Conservation (phyloP, 805 yeast species). For the Lipomyces starkeyi region DNA sequence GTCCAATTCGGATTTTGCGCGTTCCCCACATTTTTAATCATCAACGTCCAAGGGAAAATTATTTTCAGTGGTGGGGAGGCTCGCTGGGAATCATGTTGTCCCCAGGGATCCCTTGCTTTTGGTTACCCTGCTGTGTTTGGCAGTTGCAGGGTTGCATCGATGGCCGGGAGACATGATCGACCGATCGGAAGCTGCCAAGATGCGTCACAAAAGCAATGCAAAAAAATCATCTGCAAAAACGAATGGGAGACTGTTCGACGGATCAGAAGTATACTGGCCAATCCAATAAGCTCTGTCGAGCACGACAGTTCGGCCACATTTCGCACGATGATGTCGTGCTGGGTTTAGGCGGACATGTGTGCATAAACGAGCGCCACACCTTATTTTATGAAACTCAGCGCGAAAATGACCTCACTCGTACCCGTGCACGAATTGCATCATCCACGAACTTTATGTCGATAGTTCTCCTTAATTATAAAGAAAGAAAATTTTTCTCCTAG, state of each 20-base stretch:
- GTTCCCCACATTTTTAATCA: no score
- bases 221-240: not conserved
- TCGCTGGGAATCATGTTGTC: no score
- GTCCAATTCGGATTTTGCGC: no score
- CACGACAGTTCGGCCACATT: not conserved
- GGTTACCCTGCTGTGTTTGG: no score
- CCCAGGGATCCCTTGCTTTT: not conserved
- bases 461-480: not conserved
- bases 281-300: not conserved
- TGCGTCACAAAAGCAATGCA: no score
- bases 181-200: not conserved
- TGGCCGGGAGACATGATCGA: not conserved
- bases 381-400: constrained; percentile 6
- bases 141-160: no score
- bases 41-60: no score
- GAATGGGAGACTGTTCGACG: not conserved
- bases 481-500: not conserved
- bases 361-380: constrained; percentile 26
- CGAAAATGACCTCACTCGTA: not conserved
- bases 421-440: not conserved
- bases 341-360: not conserved
- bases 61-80: no score
- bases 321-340: not conserved
- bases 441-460: not conserved
- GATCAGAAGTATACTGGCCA: not conserved